Conservation (phyloP, 495 filamentous ascomycete species). For the Bryoglossum gracile region DNA sequence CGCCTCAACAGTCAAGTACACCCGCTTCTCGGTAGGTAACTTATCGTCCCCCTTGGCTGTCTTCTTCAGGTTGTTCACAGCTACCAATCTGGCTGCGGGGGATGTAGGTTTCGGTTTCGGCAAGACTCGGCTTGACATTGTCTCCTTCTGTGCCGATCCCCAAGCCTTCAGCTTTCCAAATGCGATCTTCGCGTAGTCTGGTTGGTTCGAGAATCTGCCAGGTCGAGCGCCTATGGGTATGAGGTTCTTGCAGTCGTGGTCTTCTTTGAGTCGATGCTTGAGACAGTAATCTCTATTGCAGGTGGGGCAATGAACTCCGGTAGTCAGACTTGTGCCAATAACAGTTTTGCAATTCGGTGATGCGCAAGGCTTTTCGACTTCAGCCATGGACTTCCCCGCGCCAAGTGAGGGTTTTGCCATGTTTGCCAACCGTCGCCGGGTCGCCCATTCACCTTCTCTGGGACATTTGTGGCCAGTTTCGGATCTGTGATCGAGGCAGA, state of each 20-base stretch:
- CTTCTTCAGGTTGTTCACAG: slow-evolving; percentile 70
- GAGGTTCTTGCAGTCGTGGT: slow-evolving; percentile 71
- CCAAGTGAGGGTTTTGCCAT: slow-evolving; percentile 35
- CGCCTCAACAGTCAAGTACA: slow-evolving; percentile 83
- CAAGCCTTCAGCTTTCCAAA: slow-evolving; percentile 58
- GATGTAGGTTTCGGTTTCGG: slow-evolving; percentile 54
- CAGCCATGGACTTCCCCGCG: slow-evolving; percentile 37
- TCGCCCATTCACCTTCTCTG: slow-evolving; percentile 81
- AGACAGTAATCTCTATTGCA: slow-evolving; percentile 89
- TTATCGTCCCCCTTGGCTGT: slow-evolving; percentile 83
- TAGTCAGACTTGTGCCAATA: slow-evolving; percentile 70
- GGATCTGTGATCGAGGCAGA: slow-evolving; percentile 90
- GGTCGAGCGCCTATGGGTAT: slow-evolving; percentile 49
- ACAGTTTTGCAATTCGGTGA: slow-evolving; percentile 71
- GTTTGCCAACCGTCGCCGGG: slow-evolving; percentile 52
- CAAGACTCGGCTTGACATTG: slow-evolving; percentile 39
- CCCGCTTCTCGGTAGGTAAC: slow-evolving; percentile 65
- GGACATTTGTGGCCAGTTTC: slow-evolving; percentile 77
- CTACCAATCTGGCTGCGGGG: slow-evolving; percentile 50
- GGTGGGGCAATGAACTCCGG: slow-evolving; percentile 70
- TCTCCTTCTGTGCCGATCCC: slow-evolving; percentile 55
- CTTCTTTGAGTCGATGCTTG: slow-evolving; percentile 78
- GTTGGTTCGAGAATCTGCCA: slow-evolving; percentile 23
- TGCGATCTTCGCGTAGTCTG: slow-evolving; percentile 51
- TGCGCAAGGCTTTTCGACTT: slow-evolving; percentile 55